A percentile compares a stretch with the other conserved stretches of the same genome.
Conservation (phyloP, 106 monocot species). For the Phalaenopsis equestris region DNA sequence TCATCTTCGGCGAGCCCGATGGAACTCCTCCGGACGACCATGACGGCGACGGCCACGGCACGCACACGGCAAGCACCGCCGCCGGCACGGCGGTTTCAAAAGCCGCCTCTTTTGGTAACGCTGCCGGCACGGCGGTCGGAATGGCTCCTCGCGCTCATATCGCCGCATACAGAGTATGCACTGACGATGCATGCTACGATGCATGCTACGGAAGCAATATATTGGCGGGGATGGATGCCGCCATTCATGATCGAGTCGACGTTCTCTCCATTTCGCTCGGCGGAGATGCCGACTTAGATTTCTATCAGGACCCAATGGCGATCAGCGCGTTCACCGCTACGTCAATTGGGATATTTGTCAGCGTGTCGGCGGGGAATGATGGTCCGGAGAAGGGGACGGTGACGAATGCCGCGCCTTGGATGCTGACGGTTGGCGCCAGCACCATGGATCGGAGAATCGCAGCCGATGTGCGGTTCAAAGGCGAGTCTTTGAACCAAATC, state of each 20-base stretch:
- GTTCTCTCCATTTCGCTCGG: conserved; percentile 23
- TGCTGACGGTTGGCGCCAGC: conserved; percentile 18
- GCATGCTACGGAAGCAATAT: neutral
- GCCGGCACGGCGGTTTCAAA: neutral
- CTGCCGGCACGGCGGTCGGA: conserved; percentile 2
- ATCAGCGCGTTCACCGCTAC: conserved; percentile 1
- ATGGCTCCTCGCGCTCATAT: conserved; percentile 2
- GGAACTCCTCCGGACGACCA: neutral
- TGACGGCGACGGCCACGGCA: neutral
- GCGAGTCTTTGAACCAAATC: conserved; percentile 2
- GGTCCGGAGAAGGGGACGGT: neutral
- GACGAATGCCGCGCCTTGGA: conserved; percentile 21
- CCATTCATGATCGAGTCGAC: conserved; percentile 21
- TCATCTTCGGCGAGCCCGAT: neutral
- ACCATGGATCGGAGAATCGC: conserved; percentile 18
- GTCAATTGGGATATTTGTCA: conserved; percentile 11
- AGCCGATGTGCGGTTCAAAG: conserved; percentile 17
- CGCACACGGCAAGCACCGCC: neutral
- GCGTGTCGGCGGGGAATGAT: conserved; percentile 12
- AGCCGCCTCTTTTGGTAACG: neutral
- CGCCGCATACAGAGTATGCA: conserved; percentile 2
- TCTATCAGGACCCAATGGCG: conserved; percentile 4
- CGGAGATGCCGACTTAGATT: neutral
- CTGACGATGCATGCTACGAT: neutral
- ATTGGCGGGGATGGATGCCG: conserved; percentile 12